phyloP scores from a whole-genome alignment of 768 basidiomycete species.

The Dioszegia aurantiaca region DNA sequence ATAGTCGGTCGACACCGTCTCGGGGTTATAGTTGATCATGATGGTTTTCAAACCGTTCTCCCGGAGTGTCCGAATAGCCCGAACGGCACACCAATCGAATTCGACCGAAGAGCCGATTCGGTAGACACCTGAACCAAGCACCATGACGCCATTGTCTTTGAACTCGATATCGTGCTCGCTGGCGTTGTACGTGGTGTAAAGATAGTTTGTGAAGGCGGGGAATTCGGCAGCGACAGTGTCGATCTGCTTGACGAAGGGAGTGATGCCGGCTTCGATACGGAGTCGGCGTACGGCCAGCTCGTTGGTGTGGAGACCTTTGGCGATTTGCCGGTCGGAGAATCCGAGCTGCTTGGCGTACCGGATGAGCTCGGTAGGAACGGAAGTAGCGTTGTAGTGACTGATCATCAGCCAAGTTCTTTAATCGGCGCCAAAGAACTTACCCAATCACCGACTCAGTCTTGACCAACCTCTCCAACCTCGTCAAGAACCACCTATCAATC shows the following conservation, averaged over 20 bases:
- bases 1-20: constrained; percentile 98
- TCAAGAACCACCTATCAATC: constrained; percentile 98
- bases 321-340: constrained; percentile 91
- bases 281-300: constrained; percentile 88
- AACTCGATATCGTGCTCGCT: constrained; percentile 87
- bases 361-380: constrained; percentile 63
- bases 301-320: constrained; percentile 75
- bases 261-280: constrained; percentile 76
- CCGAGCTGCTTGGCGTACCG: constrained; percentile 87
- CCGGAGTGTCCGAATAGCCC: constrained; percentile 90
- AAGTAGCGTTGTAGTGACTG: constrained; percentile 61
- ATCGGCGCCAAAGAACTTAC: constrained; percentile 58
- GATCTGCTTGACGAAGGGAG: constrained; percentile 95
- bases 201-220: constrained; percentile 97
- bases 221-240: constrained; percentile 99
- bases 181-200: constrained; percentile 98
- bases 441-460: constrained; percentile 72
- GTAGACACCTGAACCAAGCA: constrained; percentile 96
- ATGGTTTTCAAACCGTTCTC: constrained; percentile 91
- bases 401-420: neutral
- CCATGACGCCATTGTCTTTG: constrained; percentile 90
- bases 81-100: constrained; percentile 99
- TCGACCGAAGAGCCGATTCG: constrained; percentile 98
- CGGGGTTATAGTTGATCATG: constrained; percentile 99
- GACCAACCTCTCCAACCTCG: constrained; percentile 76